phyloP scores from a whole-genome alignment of 495 filamentous ascomycete genomes.

The Echria macrotheca region DNA sequence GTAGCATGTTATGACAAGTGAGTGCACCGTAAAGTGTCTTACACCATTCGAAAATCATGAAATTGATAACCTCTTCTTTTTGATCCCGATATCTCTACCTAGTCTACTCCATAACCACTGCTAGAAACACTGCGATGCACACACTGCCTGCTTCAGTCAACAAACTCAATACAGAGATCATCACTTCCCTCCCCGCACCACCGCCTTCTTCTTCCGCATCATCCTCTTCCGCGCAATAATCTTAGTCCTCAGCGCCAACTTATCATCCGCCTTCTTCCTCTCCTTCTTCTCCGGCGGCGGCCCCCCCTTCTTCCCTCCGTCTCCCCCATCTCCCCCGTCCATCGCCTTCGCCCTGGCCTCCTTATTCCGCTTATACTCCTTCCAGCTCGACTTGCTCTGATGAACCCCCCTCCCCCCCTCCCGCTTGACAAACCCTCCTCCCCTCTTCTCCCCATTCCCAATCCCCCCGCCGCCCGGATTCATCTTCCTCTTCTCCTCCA shows the following conservation, averaged over 20 bases:
- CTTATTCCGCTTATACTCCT: conserved; percentile 3
- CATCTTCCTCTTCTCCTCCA: conserved; percentile 59
- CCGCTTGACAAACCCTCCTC: background rate
- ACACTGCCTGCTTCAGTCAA: too few species aligned
- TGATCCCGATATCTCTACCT: too few species aligned
- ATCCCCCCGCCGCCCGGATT: conserved; percentile 26
- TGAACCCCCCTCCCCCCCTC: background rate
- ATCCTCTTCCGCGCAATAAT: conserved; percentile 44
- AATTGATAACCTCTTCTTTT: too few species aligned
- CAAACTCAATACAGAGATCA: too few species aligned
- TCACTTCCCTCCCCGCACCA: conserved; percentile 23
- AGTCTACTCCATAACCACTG: too few species aligned
- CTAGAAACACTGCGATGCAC: too few species aligned
- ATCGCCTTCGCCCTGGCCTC: conserved; percentile 7
- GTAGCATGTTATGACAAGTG: too few species aligned
- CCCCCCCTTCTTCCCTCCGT: conserved; percentile 14
- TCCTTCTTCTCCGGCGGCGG: conserved; percentile 13
- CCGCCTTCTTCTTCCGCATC: conserved; percentile 47
- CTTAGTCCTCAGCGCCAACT: conserved; percentile 39
- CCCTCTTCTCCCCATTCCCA: background rate
- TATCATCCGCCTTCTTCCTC: conserved; percentile 26
- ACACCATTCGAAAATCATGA: too few species aligned
- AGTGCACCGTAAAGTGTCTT: too few species aligned
- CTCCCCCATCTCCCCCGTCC: conserved; percentile 5
- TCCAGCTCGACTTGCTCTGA: background rate